phyloP scores from a whole-genome alignment of 768 basidiomycete genomes.

The Dioszegia aurantiaca region DNA sequence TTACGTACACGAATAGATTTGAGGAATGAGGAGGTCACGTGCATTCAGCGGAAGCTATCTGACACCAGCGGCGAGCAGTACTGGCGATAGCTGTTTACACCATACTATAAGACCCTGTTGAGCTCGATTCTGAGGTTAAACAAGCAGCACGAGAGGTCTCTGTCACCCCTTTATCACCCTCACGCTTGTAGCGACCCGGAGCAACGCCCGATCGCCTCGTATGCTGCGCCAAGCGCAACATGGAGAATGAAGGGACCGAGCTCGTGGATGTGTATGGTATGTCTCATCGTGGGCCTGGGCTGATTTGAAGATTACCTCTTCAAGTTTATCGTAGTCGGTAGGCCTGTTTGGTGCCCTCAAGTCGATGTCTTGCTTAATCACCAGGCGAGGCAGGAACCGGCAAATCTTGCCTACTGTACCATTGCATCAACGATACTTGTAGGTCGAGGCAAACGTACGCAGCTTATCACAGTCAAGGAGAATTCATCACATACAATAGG shows the following conservation, averaged over 20 bases:
- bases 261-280: slow-evolving; percentile 89
- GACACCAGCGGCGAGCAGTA: too few relatives aligned
- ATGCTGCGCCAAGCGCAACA: not conserved
- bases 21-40: too few relatives aligned
- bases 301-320: slow-evolving; percentile 78
- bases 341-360: slow-evolving; percentile 3
- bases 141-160: too few relatives aligned
- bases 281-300: slow-evolving; percentile 25
- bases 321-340: slow-evolving; percentile 97
- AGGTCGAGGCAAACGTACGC: slow-evolving; percentile 51
- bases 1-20: too few relatives aligned
- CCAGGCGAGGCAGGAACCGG: slow-evolving; percentile 93
- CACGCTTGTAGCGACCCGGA: too few relatives aligned
- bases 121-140: too few relatives aligned
- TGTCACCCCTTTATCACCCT: too few relatives aligned
- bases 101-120: too few relatives aligned
- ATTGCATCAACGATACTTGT: slow-evolving; percentile 96
- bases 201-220: not conserved
- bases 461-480: slow-evolving; percentile 69
- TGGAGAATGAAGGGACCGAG: slow-evolving; percentile 70
- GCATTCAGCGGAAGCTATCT: too few relatives aligned
- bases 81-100: too few relatives aligned
- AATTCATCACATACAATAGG: slow-evolving; percentile 98
- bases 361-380: slow-evolving; percentile 11
- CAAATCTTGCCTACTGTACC: slow-evolving; percentile 93